A percentile compares a stretch with the other conserved stretches of the same genome.
Evolutionary conservation across 306 rosid species (phyloP).

Genomic region (Cicer cuneatum): DNA sequence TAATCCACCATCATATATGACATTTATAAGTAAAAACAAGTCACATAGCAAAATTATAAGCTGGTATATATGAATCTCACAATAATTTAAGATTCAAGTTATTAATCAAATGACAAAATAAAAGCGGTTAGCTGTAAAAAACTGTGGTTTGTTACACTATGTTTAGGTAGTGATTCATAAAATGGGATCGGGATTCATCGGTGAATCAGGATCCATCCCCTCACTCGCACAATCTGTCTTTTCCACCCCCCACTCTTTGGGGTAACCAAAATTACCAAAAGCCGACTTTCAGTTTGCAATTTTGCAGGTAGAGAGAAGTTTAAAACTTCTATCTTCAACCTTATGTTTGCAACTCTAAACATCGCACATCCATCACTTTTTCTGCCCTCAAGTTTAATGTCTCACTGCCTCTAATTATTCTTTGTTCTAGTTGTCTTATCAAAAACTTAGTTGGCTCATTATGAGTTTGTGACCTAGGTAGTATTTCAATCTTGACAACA

Average conservation of each 20-base stretch:
- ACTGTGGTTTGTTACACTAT: background rate
- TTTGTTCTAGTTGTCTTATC: background rate
- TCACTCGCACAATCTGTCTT: background rate
- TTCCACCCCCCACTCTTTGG: background rate
- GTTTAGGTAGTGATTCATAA: background rate
- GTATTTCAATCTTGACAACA: background rate
- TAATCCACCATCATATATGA: background rate
- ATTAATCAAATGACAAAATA: too few species aligned
- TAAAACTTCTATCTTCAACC: background rate
- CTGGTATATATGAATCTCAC: too few species aligned
- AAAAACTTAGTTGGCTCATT: background rate
- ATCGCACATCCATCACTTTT: background rate
- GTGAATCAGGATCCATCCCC: background rate
- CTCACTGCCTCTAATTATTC: background rate
- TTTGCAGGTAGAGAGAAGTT: background rate
- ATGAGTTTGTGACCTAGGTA: slow-evolving; percentile 2
- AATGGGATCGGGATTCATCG: too few species aligned
- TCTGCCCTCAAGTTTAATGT: background rate
- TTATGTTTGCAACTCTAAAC: background rate
- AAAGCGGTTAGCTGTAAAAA: too few species aligned
- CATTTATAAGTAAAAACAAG: background rate
- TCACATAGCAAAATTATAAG: background rate
- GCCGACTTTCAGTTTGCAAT: background rate
- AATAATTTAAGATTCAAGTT: too few species aligned
- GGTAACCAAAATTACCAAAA: slow-evolving; percentile 4